These are phyloP conservation scores for Taphrina pruni DNA, from an alignment of 1,139 yeast species.

Conservation along the genomic window DNA sequence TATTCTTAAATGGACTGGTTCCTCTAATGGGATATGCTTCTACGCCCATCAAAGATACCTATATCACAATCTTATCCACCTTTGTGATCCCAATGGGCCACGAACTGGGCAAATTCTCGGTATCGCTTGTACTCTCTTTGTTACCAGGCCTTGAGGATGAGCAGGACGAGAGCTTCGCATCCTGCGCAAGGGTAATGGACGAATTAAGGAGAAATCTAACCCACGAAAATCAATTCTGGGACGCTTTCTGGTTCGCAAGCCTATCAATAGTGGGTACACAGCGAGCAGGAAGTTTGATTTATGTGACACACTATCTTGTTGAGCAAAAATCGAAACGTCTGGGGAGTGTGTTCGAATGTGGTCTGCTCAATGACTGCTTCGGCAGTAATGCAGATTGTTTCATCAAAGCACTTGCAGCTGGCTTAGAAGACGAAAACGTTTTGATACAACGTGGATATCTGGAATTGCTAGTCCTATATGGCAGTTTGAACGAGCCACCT, in stretches of 20 bases:
- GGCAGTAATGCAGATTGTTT: constrained; percentile 75
- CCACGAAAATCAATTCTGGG: constrained; percentile 87
- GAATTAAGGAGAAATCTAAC: constrained; percentile 59
- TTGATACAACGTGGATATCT: constrained; percentile 88
- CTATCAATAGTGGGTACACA: constrained; percentile 61
- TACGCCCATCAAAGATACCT: constrained; percentile 68
- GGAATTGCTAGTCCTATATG: constrained; percentile 71
- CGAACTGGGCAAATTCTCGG: constrained; percentile 62
- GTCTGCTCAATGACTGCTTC: constrained; percentile 1
- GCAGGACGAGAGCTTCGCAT: constrained; percentile 76
- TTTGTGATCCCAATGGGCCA: constrained; percentile 63
- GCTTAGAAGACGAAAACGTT: constrained; percentile 66
- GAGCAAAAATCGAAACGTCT: background rate
- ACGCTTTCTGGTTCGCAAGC: constrained; percentile 72
- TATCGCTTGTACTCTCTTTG: constrained; percentile 74
- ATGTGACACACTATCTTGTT: background rate
- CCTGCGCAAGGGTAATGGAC: constrained; percentile 66
- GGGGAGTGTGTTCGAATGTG: background rate
- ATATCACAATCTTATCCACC: constrained; percentile 65
- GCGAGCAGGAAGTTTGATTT: constrained; percentile 55
- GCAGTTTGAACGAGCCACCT: constrained; percentile 69
- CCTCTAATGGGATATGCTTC: constrained; percentile 88
- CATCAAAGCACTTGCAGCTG: constrained; percentile 72
- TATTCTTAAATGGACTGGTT: constrained; percentile 89
- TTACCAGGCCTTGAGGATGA: constrained; percentile 93